Evolutionary conservation across 1,139 yeast species (phyloP).

Genomic region (Meyerozyma sp.): DNA sequence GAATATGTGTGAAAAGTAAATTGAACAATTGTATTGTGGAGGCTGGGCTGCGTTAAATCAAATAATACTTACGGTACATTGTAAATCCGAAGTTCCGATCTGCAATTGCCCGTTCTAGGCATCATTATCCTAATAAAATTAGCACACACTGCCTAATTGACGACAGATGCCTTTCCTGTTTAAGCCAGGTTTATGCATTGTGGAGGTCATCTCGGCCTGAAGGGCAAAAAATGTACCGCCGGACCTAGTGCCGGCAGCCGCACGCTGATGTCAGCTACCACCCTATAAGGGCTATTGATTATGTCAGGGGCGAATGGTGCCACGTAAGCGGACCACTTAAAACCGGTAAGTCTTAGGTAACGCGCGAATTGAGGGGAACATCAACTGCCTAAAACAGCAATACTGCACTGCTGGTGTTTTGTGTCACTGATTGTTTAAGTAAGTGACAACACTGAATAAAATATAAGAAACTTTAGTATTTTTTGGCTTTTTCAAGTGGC

Average conservation of each 20-base stretch:
- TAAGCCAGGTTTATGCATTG: not conserved
- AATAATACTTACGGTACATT: too few relatives aligned
- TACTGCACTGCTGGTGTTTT: not conserved
- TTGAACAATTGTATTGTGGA: too few relatives aligned
- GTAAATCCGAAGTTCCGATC: too few relatives aligned
- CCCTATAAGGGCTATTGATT: not conserved
- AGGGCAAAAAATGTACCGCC: not conserved
- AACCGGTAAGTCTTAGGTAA: not conserved
- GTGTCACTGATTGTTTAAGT: conserved; percentile 1
- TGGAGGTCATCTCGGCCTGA: not conserved
- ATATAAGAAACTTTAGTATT: not conserved
- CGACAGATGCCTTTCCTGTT: not conserved
- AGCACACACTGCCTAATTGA: not conserved
- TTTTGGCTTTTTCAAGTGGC: too few relatives aligned
- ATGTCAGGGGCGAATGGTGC: not conserved
- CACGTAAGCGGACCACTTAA: not conserved
- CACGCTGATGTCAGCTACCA: not conserved
- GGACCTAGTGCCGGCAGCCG: not conserved
- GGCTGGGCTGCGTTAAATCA: too few relatives aligned
- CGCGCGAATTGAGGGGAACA: not conserved
- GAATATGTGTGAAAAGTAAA: too few relatives aligned
- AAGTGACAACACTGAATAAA: not conserved
- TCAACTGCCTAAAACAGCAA: conserved; percentile 1
- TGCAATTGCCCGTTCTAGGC: too few relatives aligned
- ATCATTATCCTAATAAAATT: too few relatives aligned